These are phyloP conservation scores for Pyronema omphalodes DNA, from an alignment of 495 filamentous ascomycete species.

Conservation along the genomic window DNA sequence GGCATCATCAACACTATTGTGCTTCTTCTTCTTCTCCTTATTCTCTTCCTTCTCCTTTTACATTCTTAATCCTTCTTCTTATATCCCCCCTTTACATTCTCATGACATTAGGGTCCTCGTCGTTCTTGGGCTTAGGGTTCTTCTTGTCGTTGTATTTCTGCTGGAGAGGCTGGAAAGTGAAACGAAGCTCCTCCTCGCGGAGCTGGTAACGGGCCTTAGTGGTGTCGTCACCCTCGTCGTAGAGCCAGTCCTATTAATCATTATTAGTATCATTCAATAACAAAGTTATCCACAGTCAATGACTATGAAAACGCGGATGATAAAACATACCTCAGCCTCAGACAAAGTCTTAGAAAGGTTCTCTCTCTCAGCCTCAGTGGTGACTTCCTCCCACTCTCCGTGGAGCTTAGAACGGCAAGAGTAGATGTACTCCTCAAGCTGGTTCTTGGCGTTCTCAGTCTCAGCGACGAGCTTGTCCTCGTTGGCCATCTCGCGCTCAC, in stretches of 20 bases:
- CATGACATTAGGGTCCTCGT: slow-evolving; percentile 31
- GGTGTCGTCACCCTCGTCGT: slow-evolving; percentile 90
- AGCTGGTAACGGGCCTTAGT: slow-evolving; percentile 82
- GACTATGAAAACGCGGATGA: slow-evolving; percentile 7
- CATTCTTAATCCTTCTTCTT: slow-evolving; percentile 20
- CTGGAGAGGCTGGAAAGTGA: slow-evolving; percentile 74
- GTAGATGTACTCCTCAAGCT: slow-evolving; percentile 94
- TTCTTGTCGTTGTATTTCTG: slow-evolving; percentile 90
- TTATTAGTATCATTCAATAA: slow-evolving; percentile 2
- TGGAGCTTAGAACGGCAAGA: slow-evolving; percentile 86
- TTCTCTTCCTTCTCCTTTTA: slow-evolving; percentile 16
- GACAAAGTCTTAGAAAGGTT: slow-evolving; percentile 66
- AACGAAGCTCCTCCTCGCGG: slow-evolving; percentile 91
- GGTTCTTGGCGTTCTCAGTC: slow-evolving; percentile 99
- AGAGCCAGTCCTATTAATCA: slow-evolving; percentile 71
- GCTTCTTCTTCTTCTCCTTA: not conserved
- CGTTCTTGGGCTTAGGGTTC: slow-evolving; percentile 73
- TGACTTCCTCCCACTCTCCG: slow-evolving; percentile 71
- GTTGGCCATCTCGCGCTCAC: slow-evolving; percentile 80
- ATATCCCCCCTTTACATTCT: slow-evolving; percentile 54
- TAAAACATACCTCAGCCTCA: slow-evolving; percentile 55
- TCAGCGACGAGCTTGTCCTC: slow-evolving; percentile 97
- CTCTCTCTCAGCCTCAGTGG: slow-evolving; percentile 79
- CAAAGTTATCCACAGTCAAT: slow-evolving; percentile 9
- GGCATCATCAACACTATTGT: not conserved